These are phyloP conservation scores for Phytophthora litchii DNA, from an alignment of 352 stramenopile species.

Conservation along the genomic window DNA sequence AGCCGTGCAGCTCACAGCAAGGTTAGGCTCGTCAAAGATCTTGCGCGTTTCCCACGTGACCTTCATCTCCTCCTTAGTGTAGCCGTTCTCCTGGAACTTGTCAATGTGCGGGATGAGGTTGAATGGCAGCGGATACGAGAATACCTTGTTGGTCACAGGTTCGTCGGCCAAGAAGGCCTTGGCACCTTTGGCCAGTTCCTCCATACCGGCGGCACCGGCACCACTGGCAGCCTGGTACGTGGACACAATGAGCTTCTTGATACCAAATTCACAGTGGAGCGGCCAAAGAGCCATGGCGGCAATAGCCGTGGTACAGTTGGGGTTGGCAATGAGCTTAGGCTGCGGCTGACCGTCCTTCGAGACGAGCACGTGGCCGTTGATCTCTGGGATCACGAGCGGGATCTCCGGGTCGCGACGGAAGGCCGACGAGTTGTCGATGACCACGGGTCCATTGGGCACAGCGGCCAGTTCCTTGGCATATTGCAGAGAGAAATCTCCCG, in stretches of 20 bases:
- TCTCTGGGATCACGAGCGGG: conserved; percentile 95
- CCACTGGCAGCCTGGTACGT: conserved; percentile 95
- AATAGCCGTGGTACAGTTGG: conserved; percentile 98
- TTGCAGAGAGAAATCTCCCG: conserved; percentile 96
- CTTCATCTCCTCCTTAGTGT: conserved; percentile 99
- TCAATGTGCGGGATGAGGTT: conserved; percentile 99
- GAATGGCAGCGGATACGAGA: conserved; percentile 97
- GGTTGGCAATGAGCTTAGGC: conserved; percentile 97
- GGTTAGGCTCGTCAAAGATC: conserved; percentile 93
- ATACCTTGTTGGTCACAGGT: conserved; percentile 90
- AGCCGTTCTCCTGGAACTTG: conserved; percentile 98
- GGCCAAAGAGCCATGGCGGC: conserved; percentile 97
- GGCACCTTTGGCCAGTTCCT: conserved; percentile 93
- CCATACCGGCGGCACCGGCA: conserved; percentile 93
- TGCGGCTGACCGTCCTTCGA: conserved; percentile 47
- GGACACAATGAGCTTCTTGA: conserved; percentile 96
- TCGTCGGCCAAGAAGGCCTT: conserved; percentile 81
- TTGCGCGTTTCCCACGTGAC: conserved; percentile 98
- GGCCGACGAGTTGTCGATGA: conserved; percentile 99
- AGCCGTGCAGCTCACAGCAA: conserved; percentile 92
- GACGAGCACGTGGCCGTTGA: conserved; percentile 91
- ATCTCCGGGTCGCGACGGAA: conserved; percentile 93
- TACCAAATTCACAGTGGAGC: conserved; percentile 95
- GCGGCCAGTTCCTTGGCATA: conserved; percentile 93
- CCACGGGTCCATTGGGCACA: conserved; percentile 82